phyloP scores from a whole-genome alignment of 2,329 filamentous ascomycete genomes.

The Neonectria punicea region DNA sequence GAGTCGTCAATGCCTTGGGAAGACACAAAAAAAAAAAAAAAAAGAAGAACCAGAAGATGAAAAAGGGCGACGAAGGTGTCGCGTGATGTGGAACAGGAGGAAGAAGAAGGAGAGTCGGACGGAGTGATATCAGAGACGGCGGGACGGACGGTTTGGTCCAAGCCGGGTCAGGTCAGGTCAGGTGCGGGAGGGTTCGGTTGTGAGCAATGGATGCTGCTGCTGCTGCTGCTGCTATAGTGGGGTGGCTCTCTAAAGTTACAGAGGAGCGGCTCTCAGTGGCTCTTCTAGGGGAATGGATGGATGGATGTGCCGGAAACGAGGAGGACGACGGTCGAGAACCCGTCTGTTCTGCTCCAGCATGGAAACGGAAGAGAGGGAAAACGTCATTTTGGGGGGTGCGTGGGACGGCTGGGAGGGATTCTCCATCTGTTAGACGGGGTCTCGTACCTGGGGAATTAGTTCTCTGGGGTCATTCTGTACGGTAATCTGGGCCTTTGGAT shows the following conservation, averaged over 20 bases:
- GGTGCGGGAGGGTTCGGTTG: slow-evolving; percentile 38
- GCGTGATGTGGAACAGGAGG: slow-evolving; percentile 20
- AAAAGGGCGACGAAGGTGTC: slow-evolving; percentile 14
- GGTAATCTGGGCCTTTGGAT: slow-evolving; percentile 19
- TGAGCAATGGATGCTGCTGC: slow-evolving; percentile 24
- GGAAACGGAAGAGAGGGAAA: slow-evolving; percentile 8
- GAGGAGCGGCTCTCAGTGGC: not conserved
- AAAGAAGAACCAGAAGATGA: slow-evolving; percentile 20
- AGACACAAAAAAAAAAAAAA: slow-evolving; percentile 19
- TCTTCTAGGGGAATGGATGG: not conserved
- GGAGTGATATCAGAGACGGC: not conserved
- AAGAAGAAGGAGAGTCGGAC: slow-evolving; percentile 10
- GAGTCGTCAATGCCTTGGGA: slow-evolving; percentile 2
- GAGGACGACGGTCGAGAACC: not conserved
- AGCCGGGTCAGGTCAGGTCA: no score
- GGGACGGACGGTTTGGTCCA: slow-evolving; percentile 1
- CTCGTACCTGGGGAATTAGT: slow-evolving; percentile 11
- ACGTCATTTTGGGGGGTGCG: slow-evolving; percentile 24
- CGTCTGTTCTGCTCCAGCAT: not conserved
- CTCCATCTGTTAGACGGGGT: slow-evolving; percentile 24
- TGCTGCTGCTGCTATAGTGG: not conserved
- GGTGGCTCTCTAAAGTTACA: not conserved
- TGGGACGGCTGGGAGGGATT: slow-evolving; percentile 6
- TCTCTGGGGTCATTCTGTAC: slow-evolving; percentile 12
- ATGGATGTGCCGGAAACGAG: slow-evolving; percentile 13